Evolutionary conservation across 768 basidiomycete species (phyloP).

Genomic region (Collybiopsis confluens): DNA sequence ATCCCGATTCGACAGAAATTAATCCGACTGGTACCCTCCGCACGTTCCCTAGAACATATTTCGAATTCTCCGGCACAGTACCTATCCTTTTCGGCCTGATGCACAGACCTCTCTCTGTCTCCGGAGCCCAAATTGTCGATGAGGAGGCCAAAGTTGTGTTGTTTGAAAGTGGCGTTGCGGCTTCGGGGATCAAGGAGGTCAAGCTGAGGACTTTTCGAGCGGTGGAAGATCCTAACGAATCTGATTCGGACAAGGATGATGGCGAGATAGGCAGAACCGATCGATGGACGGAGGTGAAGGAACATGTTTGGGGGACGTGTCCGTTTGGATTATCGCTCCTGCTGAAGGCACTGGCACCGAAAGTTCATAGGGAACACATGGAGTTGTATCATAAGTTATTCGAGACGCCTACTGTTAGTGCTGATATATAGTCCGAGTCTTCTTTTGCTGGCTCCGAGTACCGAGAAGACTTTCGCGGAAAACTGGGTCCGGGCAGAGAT

Average conservation of each 20-base stretch:
- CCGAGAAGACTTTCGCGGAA: too few species aligned
- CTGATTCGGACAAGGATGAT: neutral
- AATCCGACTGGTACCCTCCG: neutral
- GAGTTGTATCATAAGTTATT: neutral
- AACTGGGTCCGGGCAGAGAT: too few species aligned
- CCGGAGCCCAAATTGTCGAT: neutral
- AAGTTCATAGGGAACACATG: neutral
- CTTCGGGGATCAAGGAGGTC: neutral
- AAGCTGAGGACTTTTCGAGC: neutral
- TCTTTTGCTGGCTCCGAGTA: too few species aligned
- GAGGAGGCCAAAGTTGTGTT: conserved; percentile 3
- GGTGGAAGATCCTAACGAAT: neutral
- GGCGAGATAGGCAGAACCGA: neutral
- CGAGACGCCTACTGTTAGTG: too few species aligned
- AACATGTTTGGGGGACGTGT: neutral
- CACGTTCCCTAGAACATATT: neutral
- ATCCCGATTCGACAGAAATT: too few species aligned
- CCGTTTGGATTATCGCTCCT: neutral
- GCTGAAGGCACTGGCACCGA: neutral
- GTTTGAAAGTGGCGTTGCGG: neutral
- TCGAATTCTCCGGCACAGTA: conserved; percentile 2
- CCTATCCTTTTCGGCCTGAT: neutral
- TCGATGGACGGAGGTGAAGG: neutral
- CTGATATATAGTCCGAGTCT: too few species aligned
- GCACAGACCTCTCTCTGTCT: neutral